Evolutionary conservation across 148 eudicot species (phyloP).

Genomic region (Dianthus caryophyllus): DNA sequence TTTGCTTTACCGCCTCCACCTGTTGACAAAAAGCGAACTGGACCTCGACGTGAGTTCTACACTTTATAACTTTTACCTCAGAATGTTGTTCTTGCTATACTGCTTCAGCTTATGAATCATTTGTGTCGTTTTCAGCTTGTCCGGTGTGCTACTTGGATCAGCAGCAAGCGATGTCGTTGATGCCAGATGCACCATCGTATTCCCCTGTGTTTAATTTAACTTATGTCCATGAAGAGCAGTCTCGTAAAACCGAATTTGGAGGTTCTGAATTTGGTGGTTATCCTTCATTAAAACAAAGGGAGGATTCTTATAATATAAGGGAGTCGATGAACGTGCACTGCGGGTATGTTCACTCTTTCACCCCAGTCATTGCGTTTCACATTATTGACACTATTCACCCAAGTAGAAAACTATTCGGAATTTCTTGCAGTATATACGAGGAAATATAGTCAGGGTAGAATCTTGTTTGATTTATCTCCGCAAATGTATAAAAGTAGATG

Average conservation of each 20-base stretch:
- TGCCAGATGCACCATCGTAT: slow-evolving; percentile 83
- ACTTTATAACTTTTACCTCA: slow-evolving; percentile 3
- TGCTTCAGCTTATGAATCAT: slow-evolving; percentile 6
- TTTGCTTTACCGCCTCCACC: slow-evolving; percentile 95
- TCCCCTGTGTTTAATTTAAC: slow-evolving; percentile 70
- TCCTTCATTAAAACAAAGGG: slow-evolving; percentile 84
- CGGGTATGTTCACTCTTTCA: slow-evolving; percentile 49
- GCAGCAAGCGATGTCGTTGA: slow-evolving; percentile 63
- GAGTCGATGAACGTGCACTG: slow-evolving; percentile 94
- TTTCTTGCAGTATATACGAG: too few species aligned
- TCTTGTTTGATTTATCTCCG: too few species aligned
- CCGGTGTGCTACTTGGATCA: slow-evolving; percentile 94
- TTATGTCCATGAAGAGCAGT: slow-evolving; percentile 65
- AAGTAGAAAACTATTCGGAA: too few species aligned
- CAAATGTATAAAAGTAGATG: too few species aligned
- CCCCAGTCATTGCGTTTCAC: neutral
- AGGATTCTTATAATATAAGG: slow-evolving; percentile 71
- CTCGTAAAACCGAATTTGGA: slow-evolving; percentile 79
- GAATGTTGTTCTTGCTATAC: neutral
- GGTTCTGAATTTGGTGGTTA: slow-evolving; percentile 98
- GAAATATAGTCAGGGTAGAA: too few species aligned
- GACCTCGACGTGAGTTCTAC: slow-evolving; percentile 82
- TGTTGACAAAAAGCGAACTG: slow-evolving; percentile 79
- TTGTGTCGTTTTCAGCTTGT: slow-evolving; percentile 64
- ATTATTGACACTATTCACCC: too few species aligned